Conservation (phyloP, 2,329 filamentous ascomycete genomes). For the Cladophialophora exuberans region DNA sequence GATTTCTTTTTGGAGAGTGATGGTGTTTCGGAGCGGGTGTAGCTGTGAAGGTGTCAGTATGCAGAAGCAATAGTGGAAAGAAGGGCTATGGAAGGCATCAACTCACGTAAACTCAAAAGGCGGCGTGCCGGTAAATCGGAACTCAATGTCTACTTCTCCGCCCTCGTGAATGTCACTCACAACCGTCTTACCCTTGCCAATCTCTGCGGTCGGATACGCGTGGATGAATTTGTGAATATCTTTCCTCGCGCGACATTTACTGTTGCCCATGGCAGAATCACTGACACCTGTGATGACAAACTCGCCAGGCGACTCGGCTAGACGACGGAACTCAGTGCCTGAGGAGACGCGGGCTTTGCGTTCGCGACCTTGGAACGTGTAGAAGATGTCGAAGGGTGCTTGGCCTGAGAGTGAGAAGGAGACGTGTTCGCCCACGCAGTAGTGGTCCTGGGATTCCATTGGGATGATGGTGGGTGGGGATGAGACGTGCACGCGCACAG, state of each 20-base stretch:
- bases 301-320: slow-evolving; percentile 86
- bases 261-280: slow-evolving; percentile 67
- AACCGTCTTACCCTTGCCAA: slow-evolving; percentile 79
- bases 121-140: slow-evolving; percentile 93
- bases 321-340: slow-evolving; percentile 76
- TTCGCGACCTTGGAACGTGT: slow-evolving; percentile 78
- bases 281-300: slow-evolving; percentile 86
- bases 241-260: slow-evolving; percentile 78
- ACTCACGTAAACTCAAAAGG: slow-evolving; percentile 88
- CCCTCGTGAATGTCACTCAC: slow-evolving; percentile 96
- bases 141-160: slow-evolving; percentile 87
- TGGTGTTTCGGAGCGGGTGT: slow-evolving; percentile 81
- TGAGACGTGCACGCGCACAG: slow-evolving; percentile 88
- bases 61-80: not conserved
- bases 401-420: slow-evolving; percentile 89
- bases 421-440: slow-evolving; percentile 93
- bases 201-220: slow-evolving; percentile 85
- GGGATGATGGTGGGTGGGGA: slow-evolving; percentile 90
- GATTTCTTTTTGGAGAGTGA: slow-evolving; percentile 59
- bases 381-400: slow-evolving; percentile 89
- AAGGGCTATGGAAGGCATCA: not conserved
- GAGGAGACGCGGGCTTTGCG: slow-evolving; percentile 75
- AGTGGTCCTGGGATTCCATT: slow-evolving; percentile 80
- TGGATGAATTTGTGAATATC: slow-evolving; percentile 84
- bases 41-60: slow-evolving; percentile 48